Evolutionary conservation across 371 early-diverging fungal species (phyloP).

Genomic region (Apophysomyces variabilis): DNA sequence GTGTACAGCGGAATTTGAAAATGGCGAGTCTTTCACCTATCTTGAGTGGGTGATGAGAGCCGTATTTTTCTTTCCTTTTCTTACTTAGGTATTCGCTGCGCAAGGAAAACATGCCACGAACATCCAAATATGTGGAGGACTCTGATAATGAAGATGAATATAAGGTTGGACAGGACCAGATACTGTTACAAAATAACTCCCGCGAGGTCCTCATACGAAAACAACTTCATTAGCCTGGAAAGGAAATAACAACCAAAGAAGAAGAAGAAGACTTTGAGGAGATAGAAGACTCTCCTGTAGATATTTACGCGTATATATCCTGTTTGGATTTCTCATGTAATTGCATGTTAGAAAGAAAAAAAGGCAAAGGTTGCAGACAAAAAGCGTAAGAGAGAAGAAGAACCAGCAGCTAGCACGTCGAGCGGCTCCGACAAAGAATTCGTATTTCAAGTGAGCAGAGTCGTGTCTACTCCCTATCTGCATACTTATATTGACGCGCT

Average conservation of each 20-base stretch:
- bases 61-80: neutral
- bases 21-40: neutral
- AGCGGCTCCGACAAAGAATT: neutral
- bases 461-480: neutral
- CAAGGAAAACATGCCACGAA: neutral
- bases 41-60: neutral
- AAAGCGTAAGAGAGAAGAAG: neutral
- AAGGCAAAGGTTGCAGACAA: neutral
- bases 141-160: conserved; percentile 9
- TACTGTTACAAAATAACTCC: neutral
- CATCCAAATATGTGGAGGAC: conserved; percentile 3
- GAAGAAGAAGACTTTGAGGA: neutral
- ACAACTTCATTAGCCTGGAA: neutral
- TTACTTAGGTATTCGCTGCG: neutral
- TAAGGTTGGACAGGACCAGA: neutral
- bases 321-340: neutral
- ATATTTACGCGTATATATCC: neutral
- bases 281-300: neutral
- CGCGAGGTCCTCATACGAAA: no score
- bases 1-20: neutral
- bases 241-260: neutral
- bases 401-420: neutral
- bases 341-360: neutral
- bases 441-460: neutral
- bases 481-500: neutral